These are phyloP conservation scores for Knoxdaviesia proteae DNA, from an alignment of 2,329 filamentous ascomycete genomes.

Conservation along the genomic window DNA sequence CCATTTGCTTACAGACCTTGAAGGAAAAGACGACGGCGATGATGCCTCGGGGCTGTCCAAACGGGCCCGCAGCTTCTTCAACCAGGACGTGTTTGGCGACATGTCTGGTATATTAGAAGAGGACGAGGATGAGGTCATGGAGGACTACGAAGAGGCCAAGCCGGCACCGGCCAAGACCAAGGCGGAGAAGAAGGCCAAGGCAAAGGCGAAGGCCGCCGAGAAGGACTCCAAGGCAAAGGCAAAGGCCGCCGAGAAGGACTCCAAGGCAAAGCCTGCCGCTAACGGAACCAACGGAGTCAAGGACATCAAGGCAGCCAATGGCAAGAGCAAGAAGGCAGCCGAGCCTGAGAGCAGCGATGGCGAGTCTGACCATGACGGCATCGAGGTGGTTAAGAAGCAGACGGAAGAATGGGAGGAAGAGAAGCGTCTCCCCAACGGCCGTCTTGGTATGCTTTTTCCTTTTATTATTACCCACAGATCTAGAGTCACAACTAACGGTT, in stretches of 20 bases:
- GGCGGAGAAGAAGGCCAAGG: constrained; percentile 8
- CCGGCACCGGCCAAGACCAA: constrained; percentile 8
- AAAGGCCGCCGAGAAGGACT: constrained; percentile 1
- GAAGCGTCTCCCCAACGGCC: constrained; percentile 40
- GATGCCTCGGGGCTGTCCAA: constrained; percentile 39
- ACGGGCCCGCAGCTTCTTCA: constrained; percentile 74
- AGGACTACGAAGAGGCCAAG: constrained; percentile 11
- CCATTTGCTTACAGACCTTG: constrained; percentile 16
- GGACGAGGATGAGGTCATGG: constrained; percentile 15
- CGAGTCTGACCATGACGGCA: constrained; percentile 22
- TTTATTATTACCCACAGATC: background rate
- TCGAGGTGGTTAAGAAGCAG: constrained; percentile 40
- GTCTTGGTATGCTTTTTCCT: constrained; percentile 25
- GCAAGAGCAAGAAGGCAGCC: constrained; percentile 4
- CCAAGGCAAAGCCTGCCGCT: constrained; percentile 1
- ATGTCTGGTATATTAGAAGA: constrained; percentile 31
- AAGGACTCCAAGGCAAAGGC: constrained; percentile 8
- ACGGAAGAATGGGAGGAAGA: constrained; percentile 47
- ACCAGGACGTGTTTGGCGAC: constrained; percentile 81
- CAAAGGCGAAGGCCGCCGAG: constrained; percentile 12
- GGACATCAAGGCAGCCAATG: constrained; percentile 11
- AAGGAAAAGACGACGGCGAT: constrained; percentile 14
- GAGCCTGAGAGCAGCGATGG: constrained; percentile 7
- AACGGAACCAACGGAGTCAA: constrained; percentile 3
- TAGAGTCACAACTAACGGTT: constrained; percentile 2